Percentiles rank a stretch among this genome's conserved stretches.
phyloP scores from a whole-genome alignment of 2,329 filamentous ascomycete genomes.

The Scedosporium dehoogii region DNA sequence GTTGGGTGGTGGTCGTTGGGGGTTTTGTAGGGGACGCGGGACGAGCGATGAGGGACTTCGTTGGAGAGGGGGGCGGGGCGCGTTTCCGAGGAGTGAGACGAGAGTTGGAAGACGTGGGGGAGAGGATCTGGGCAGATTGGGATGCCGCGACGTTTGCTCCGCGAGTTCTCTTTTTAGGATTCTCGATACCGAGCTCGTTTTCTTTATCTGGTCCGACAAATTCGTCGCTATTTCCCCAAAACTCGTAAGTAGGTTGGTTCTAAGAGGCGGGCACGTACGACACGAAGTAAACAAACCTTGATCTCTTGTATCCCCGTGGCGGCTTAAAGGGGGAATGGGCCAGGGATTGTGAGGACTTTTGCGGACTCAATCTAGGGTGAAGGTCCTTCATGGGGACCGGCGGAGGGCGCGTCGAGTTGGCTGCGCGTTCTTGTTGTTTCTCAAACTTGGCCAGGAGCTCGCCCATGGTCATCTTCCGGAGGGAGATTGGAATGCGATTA shows the following conservation, averaged over 20 bases:
- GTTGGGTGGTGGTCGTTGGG: constrained; percentile 37
- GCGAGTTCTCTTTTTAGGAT: constrained; percentile 59
- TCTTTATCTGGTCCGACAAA: constrained; percentile 64
- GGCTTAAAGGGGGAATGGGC: constrained; percentile 13
- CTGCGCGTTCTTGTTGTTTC: constrained; percentile 29
- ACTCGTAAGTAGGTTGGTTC: background rate
- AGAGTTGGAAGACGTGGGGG: constrained; percentile 74
- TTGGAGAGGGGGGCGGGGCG: background rate
- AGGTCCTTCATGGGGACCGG: constrained; percentile 42
- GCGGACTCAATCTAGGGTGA: constrained; percentile 22
- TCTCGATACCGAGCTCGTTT: constrained; percentile 53
- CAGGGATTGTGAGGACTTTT: constrained; percentile 22
- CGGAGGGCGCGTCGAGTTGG: constrained; percentile 25
- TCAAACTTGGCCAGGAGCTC: constrained; percentile 54
- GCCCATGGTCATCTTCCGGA: constrained; percentile 73
- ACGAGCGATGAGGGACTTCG: constrained; percentile 14
- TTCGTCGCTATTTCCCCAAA: constrained; percentile 42
- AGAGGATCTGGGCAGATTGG: constrained; percentile 55
- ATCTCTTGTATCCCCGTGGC: constrained; percentile 32
- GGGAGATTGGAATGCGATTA: constrained; percentile 74
- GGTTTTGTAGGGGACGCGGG: constrained; percentile 44
- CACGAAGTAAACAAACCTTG: constrained; percentile 33
- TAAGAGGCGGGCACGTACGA: background rate
- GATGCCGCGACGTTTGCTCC: constrained; percentile 30
- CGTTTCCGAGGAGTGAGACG: constrained; percentile 42